A percentile compares a stretch with the other conserved stretches of the same genome.
Conservation (phyloP, 2,329 filamentous ascomycete genomes). For the Fusarium compactum region DNA sequence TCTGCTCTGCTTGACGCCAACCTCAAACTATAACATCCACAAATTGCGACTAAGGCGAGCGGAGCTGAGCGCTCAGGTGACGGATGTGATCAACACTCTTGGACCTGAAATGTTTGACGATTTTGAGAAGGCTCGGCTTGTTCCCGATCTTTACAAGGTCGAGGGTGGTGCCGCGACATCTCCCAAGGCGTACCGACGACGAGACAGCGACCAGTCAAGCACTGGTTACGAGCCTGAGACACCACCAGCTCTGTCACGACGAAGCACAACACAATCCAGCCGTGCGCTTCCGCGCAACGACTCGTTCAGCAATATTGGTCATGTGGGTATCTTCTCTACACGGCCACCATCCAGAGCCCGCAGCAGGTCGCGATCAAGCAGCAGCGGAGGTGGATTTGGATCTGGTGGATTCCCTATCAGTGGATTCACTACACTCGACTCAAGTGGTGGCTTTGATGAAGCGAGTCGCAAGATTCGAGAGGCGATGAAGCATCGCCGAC, state of each 20-base stretch:
- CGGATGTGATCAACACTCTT: conserved; percentile 91
- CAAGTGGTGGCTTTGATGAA: conserved; percentile 80
- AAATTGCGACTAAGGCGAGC: conserved; percentile 79
- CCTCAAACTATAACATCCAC: conserved; percentile 84
- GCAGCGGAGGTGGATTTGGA: conserved; percentile 72
- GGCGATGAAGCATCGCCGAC: conserved; percentile 78
- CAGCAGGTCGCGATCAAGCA: conserved; percentile 77
- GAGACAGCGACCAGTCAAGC: conserved; percentile 64
- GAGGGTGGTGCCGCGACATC: conserved; percentile 48
- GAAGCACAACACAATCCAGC: conserved; percentile 66
- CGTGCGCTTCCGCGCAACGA: conserved; percentile 82
- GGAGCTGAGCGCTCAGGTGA: conserved; percentile 83
- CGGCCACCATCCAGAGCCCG: conserved; percentile 84
- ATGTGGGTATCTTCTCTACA: conserved; percentile 90
- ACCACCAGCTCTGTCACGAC: conserved; percentile 57
- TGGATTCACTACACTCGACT: conserved; percentile 75
- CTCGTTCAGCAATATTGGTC: conserved; percentile 90
- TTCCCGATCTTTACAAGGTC: conserved; percentile 65
- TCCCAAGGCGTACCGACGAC: conserved; percentile 50
- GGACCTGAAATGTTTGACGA: conserved; percentile 98
- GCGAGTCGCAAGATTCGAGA: conserved; percentile 86
- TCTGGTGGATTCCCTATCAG: conserved; percentile 74
- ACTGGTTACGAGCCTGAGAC: conserved; percentile 54
- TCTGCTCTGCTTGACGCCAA: conserved; percentile 84
- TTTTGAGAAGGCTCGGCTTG: conserved; percentile 81